Base-by-base conservation (phyloP, 2,329 filamentous ascomycete genomes). In the Cercospora citrullina region DNA sequence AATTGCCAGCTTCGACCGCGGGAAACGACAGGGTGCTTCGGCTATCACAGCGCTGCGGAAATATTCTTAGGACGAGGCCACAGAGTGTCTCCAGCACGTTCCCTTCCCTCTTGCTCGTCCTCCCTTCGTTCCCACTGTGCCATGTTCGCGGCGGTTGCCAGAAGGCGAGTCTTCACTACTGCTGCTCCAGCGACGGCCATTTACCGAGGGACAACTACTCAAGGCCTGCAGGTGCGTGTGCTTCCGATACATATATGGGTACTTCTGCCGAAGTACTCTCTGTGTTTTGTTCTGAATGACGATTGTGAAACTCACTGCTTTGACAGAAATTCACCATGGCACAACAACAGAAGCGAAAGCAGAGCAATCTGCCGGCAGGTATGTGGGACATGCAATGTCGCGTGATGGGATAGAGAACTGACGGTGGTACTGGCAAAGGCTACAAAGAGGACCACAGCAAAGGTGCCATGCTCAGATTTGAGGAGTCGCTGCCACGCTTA, bases 361-460 rank as follows among this genome's bases (percentile, higher is more conserved):
- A 81, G 75, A 83, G 81, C 64, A 77, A 77, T 71, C 77, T 84
- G 76, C 83, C 83, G 62, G 80, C 76, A 67, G 81, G 83, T 84
- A 76, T 64, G 80, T 77, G 42, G 23, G 23, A 26, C 23, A 21
- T n/a, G 60, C 33, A 18, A 21, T 59, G 26, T 48, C 51, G 51
- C 9, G 42, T 28, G 23, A 30, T 39, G 31, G 51, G 10, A 42
- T 42, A 39, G 16, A 3, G 57, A 30, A 33, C 63, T 66, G 66
- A 64, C 60, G 16, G 26, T 26, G 16, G 5, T 10, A 48, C n/a
- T 23, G 60, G 16, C 5, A 48, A 75, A 92, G 91, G 90, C 75
- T 94, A 95, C 82, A 87, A 85, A 76, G 92, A 95, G 82, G 91
- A 95, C 80, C 85, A 86, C 75, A 89, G 88, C 75, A 94, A 93